phyloP scores from a whole-genome alignment of 208 protist species.

The Trypanosomatidae sp. region DNA sequence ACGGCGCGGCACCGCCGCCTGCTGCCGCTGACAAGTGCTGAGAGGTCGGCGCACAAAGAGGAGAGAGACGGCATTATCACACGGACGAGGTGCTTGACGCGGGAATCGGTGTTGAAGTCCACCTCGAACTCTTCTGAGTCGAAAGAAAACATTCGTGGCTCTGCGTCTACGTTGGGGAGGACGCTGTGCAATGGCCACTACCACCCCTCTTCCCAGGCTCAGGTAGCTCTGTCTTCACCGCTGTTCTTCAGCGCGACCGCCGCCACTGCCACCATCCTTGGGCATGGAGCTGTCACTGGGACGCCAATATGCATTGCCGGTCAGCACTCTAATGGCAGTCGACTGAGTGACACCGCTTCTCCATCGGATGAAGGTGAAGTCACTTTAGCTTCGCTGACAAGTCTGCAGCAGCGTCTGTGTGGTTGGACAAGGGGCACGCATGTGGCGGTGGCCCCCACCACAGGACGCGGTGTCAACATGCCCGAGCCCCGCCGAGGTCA shows the following conservation, averaged over 20 bases:
- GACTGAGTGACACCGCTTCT: not conserved
- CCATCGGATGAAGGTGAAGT: not conserved
- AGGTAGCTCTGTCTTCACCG: not conserved
- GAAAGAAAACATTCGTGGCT: too few species aligned
- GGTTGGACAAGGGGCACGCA: not conserved
- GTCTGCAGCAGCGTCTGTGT: slow-evolving; percentile 15
- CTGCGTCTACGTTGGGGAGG: not conserved
- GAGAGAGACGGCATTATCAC: not conserved
- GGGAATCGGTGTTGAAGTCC: not conserved
- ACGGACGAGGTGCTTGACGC: not conserved
- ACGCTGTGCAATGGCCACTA: not conserved
- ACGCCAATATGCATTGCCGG: not conserved
- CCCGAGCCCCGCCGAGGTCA: not conserved
- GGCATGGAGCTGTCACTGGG: not conserved
- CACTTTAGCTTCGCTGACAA: slow-evolving; percentile 4
- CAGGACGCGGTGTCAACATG: not conserved
- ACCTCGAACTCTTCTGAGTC: not conserved
- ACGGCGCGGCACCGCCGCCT: slow-evolving; percentile 10
- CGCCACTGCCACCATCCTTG: not conserved
- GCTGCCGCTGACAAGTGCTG: not conserved
- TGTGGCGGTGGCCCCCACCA: not conserved
- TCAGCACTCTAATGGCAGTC: not conserved
- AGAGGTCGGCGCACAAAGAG: not conserved
- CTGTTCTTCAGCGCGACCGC: not conserved
- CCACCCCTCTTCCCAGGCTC: not conserved